Evolutionary conservation across 2,329 filamentous ascomycete genomes (phyloP), one percentile per base, ranked within the genome.

Genomic region (Fusarium falciforme): DNA sequence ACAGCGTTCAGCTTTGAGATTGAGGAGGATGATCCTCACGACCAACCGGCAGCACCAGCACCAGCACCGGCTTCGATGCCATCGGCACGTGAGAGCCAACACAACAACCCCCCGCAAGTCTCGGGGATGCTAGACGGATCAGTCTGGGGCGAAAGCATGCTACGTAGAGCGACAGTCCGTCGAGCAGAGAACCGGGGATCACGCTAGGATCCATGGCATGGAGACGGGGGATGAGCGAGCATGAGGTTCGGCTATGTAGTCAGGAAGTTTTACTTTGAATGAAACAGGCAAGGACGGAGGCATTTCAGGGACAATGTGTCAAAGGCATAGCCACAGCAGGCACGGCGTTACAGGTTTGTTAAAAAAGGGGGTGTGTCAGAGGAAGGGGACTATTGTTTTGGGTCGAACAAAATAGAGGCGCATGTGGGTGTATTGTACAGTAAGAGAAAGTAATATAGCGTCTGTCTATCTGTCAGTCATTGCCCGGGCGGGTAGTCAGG

Each of bases 111-210:
- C 92, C 89, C 92, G 57, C 93, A 95, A 78, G 93, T 97, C 75
- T 90, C 95, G 81, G 91, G 95, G 75, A 93, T 96, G 80, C 88
- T 98, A 64, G 94, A 96, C 78, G 93, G 96, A 79, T 96, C 94
- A 20, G 92, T 93, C 17, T 98, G 96, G 96, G 94, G 96, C 61
- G 94, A 97, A 84, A 97, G 94, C 85, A 95, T 98, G 74, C 89
- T 95, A 73, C 89, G 94, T 71, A 97, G 94, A 84, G 94, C 96
- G 76, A 98, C 95, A 62, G 89, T 88, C 62, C 84, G 85, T 61
- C 85, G 83, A 74, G 84, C 85, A 55, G 73, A 77, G 16, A 81
- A 84, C 27, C 78, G 80, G 60, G 80, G 79, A 42, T 81, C 83
- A 63, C 79, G 80, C 42, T 47, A 47, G 22, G 7, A 25, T 47